Conservation (phyloP, 148 eudicot genomes). For the Silene conica region DNA sequence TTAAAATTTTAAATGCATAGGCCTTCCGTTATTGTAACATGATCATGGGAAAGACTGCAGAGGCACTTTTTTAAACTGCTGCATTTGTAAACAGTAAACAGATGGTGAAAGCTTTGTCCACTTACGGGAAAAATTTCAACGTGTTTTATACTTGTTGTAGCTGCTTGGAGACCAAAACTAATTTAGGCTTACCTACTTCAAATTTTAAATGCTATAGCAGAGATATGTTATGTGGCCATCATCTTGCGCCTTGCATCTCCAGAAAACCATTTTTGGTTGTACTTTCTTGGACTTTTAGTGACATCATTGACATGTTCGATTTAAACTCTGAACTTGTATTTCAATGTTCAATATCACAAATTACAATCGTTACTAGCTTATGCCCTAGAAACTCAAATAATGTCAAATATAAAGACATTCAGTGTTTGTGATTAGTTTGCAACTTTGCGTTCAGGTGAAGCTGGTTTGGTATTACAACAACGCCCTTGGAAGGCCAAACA, state of each 20-base stretch:
- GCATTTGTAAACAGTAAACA: background rate
- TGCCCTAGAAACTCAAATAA: background rate
- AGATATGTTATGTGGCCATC: background rate
- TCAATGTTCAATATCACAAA: background rate
- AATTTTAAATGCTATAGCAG: background rate
- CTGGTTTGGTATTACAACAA: conserved; percentile 98
- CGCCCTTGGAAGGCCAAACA: conserved; percentile 92
- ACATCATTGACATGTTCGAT: background rate
- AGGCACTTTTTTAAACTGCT: background rate
- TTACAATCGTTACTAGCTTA: background rate
- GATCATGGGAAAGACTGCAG: background rate
- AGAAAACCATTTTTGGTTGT: background rate
- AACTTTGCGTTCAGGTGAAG: conserved; percentile 62
- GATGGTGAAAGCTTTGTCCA: conserved; percentile 1
- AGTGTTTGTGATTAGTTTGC: background rate
- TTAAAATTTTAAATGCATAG: background rate
- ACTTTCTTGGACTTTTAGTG: background rate
- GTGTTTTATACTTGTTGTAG: background rate
- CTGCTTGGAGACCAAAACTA: background rate
- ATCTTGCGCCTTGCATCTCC: background rate
- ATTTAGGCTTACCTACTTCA: background rate
- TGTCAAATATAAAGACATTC: background rate
- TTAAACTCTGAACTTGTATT: background rate
- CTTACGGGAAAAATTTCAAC: background rate
- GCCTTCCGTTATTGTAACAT: background rate